Base-by-base conservation (phyloP, 257 asterid species). In the Solanum paucissectum region DNA sequence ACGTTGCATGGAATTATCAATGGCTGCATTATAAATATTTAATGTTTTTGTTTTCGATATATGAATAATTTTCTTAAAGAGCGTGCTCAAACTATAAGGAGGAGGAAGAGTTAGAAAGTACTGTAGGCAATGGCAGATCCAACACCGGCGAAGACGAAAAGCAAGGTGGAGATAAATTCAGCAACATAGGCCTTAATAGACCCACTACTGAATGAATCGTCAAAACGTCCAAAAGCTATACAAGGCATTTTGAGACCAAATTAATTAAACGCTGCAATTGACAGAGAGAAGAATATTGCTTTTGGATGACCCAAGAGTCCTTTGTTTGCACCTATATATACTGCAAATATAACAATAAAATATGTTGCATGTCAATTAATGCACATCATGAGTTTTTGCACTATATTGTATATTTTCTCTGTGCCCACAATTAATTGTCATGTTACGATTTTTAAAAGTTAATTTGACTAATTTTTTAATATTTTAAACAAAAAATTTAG, bases 101-200 rank as follows among this genome's bases (percentile, higher is more conserved):
- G 25, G 9, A 29, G 32, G 6, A 36, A n/a, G 34, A 27, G 33
- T 62, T 13, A 58, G 9, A 23, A 6, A 18, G 23, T 88, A 94
- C 98, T 93, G 96, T 79, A 96, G 32, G 98, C 98, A 33, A 96
- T 94, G 95, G 99, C 98, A 62, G 99, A 96, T 81, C 99, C 99
- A 88, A 95, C 98, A 74, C 98, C 98, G 87, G 99, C 99, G 88
- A 96, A 96, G 91, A 96, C 94, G 90, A 96, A 96, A 87, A 96
- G 96, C 93, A 94, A 79, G 79, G 99, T 96, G 92, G 99, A 96
- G 94, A 95, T 96, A 96, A 96, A 95, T 91, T 96, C 99, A n/a
- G 99, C 98, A 52, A 94, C 37, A 89, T 96, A 96, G 1, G 99
- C 98, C 94, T 93, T 96, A 9, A 96, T 36, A 1, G 99, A 93